Evolutionary conservation across 345 rosid species (phyloP), one percentile per base, ranked within the genome.

Genomic region (Populus ilicifolia): DNA sequence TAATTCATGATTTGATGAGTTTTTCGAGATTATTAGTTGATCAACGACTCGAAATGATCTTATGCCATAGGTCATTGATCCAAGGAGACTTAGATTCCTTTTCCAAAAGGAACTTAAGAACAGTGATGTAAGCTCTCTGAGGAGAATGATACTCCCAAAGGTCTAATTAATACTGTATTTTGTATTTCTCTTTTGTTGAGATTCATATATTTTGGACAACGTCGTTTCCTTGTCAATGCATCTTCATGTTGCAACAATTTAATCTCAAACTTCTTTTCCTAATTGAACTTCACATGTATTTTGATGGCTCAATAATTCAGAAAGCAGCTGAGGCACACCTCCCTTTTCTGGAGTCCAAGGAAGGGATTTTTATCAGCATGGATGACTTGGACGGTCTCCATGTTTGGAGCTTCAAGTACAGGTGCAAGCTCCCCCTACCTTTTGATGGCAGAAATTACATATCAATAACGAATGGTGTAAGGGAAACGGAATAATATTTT

Each of bases 71-170:
- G 96, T 80, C 61, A 86, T 90, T 54, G 95, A 96, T 84, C 86
- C 88, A n/a, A 76, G 80, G 84, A 89, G 86, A 78, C 69, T 93
- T 78, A 88, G 85, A 75, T 96, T 93, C 83, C 94, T 93, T 13
- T 96, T 96, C 85, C 95, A 92, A 69, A 93, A 96, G 89, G 94
- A 92, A 69, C 91, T 96, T 73, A 93, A 91, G 91, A 93, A 91
- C 86, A 94, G 99, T 77, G 99, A 96, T 70, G 99, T 96, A 46
- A 89, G 94, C 88, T 86, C 97, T 71, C 87, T 96, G 44, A 85
- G 96, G 78, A 90, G 98, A 80, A 93, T 93, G 94, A 77, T 96
- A 69, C 98, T 96, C 70, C 99, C 99, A 8, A 96, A 96, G 99
- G 99, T 96, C 74, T 62, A 66, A 70, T 62, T 74, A 56, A 35